These are phyloP conservation scores for Mycena albidolilacea DNA, from an alignment of 768 basidiomycete genomes.

Conservation along the genomic window DNA sequence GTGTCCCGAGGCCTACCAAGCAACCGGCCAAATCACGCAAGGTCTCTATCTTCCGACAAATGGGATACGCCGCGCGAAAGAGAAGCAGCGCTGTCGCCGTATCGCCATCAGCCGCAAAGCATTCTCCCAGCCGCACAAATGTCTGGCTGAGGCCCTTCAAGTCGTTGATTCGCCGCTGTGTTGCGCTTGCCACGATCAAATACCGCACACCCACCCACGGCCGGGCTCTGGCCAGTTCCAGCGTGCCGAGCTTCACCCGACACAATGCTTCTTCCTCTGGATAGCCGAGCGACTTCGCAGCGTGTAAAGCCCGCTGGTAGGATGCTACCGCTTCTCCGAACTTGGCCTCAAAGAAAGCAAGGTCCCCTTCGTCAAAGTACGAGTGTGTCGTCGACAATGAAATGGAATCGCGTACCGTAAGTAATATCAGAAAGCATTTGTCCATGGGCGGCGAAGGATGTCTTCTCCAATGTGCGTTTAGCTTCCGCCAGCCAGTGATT, in stretches of 20 bases:
- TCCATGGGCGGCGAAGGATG: conserved; percentile 14
- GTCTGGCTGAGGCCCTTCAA: conserved; percentile 37
- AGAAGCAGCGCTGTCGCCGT: conserved; percentile 19
- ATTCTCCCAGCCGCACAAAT: conserved; percentile 36
- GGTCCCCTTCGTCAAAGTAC: conserved; percentile 27
- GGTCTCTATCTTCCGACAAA: conserved; percentile 28
- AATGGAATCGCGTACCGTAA: conserved; percentile 20
- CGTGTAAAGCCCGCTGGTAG: conserved; percentile 29
- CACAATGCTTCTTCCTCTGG: conserved; percentile 33
- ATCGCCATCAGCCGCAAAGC: conserved; percentile 30
- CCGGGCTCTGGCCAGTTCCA: conserved; percentile 27
- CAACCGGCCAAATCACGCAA: conserved; percentile 30
- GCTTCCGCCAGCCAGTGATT: conserved; percentile 29
- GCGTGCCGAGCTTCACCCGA: conserved; percentile 34
- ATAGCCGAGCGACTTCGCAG: conserved; percentile 27
- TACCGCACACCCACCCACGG: conserved; percentile 31
- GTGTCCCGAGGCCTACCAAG: conserved; percentile 27
- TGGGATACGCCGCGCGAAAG: conserved; percentile 34
- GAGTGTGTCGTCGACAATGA: background rate
- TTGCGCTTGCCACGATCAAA: conserved; percentile 33
- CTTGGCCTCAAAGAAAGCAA: conserved; percentile 26
- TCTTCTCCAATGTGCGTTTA: conserved; percentile 25
- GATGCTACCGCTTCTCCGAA: conserved; percentile 27
- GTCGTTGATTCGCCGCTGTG: conserved; percentile 34
- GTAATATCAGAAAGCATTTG: conserved; percentile 34